A percentile compares a stretch with the other conserved stretches of the same genome.
phyloP scores from a whole-genome alignment of 2,329 filamentous ascomycete species.

The Furcasterigmium furcatum region DNA sequence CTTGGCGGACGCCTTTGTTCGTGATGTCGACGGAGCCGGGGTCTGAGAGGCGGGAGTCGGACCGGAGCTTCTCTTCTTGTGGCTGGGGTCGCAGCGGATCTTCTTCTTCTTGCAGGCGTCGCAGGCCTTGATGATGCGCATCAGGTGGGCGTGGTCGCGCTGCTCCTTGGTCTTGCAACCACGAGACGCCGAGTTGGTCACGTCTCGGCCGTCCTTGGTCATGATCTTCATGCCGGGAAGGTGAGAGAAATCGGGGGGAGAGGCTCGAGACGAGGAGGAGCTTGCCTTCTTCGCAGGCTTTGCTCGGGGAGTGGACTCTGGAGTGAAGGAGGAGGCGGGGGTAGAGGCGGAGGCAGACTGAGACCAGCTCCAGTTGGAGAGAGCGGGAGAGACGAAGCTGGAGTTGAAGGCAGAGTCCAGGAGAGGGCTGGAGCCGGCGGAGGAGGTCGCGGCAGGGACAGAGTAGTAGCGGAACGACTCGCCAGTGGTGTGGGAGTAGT shows the following conservation, averaged over 20 bases:
- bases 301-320: slow-evolving; percentile 16
- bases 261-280: slow-evolving; percentile 11
- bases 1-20: slow-evolving; percentile 33
- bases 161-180: slow-evolving; percentile 67
- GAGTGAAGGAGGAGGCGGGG: slow-evolving; percentile 18
- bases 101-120: slow-evolving; percentile 61
- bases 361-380: slow-evolving; percentile 44
- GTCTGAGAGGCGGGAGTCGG: slow-evolving; percentile 3
- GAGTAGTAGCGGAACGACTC: slow-evolving; percentile 60
- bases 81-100: slow-evolving; percentile 58
- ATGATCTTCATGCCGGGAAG: slow-evolving; percentile 65
- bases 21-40: slow-evolving; percentile 25
- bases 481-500: slow-evolving; percentile 49
- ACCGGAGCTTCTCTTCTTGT: slow-evolving; percentile 40
- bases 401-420: slow-evolving; percentile 42
- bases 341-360: slow-evolving; percentile 24
- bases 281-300: slow-evolving; percentile 19
- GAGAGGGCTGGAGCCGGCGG: slow-evolving; percentile 37
- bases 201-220: slow-evolving; percentile 59
- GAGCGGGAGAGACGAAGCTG: slow-evolving; percentile 46
- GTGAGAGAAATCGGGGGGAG: slow-evolving; percentile 41
- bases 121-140: slow-evolving; percentile 67
- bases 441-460: slow-evolving; percentile 42
- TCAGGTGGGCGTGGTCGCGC: slow-evolving; percentile 63
- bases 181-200: slow-evolving; percentile 59